Evolutionary conservation across 2,329 filamentous ascomycete genomes (phyloP).

Genomic region (Cordyceps militaris): DNA sequence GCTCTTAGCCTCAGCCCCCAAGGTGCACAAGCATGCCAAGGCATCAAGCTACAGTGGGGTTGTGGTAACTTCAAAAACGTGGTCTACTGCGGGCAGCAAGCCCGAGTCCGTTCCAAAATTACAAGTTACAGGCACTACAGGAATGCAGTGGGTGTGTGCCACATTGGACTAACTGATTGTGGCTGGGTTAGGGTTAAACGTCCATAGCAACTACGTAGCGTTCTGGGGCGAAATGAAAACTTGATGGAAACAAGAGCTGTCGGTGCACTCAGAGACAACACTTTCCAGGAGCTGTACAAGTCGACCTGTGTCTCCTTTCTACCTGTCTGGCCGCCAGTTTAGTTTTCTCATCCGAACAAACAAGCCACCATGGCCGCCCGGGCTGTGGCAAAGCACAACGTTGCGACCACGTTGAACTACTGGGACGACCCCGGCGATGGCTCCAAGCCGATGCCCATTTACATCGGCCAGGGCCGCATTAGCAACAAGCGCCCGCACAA

Average conservation of each 20-base stretch:
- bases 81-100: not conserved
- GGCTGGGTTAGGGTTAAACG: not conserved
- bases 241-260: not conserved
- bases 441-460: slow-evolving; percentile 31
- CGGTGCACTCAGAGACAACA: not conserved
- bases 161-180: not conserved
- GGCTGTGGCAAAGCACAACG: slow-evolving; percentile 18
- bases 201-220: no score
- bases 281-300: not conserved
- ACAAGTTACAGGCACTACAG: no score
- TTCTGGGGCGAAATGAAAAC: not conserved
- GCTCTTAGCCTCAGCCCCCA: not conserved
- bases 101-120: not conserved
- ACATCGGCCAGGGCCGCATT: slow-evolving; percentile 22
- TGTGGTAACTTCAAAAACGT: not conserved
- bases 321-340: not conserved
- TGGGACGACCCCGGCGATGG: slow-evolving; percentile 36
- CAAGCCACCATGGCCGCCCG: not conserved
- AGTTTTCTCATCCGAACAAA: not conserved
- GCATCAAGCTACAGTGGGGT: no score
- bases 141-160: no score
- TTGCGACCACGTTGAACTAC: slow-evolving; percentile 33
- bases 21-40: not conserved
- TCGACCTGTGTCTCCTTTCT: not conserved
- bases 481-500: slow-evolving; percentile 26